Conservation (phyloP, 2,329 filamentous ascomycete genomes). For the Ascochyta clinopodiicola region DNA sequence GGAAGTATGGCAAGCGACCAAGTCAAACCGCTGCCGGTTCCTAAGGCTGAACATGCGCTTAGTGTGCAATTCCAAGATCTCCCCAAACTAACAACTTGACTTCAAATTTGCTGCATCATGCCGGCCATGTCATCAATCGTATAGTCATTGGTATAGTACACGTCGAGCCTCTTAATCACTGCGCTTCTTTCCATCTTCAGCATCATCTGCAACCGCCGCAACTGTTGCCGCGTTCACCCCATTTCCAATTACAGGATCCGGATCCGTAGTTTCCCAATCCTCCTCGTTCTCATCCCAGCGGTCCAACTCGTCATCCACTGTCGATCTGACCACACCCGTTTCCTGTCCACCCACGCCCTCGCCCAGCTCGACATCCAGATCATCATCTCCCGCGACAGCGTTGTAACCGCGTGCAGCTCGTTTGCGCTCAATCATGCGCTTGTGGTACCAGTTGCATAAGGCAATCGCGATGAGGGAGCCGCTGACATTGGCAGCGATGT, state of each 20-base stretch:
- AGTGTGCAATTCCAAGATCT: too few relatives aligned
- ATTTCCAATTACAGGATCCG: constrained; percentile 35
- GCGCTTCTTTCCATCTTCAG: constrained; percentile 51
- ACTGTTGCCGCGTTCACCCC: constrained; percentile 22
- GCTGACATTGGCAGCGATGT: constrained; percentile 85
- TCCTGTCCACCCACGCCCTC: constrained; percentile 65
- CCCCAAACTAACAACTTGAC: too few relatives aligned
- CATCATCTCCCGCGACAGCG: constrained; percentile 68
- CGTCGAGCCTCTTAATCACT: constrained; percentile 43
- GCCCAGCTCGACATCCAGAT: constrained; percentile 75
- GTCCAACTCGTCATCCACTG: constrained; percentile 82
- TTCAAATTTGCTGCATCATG: not conserved
- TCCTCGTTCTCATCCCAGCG: constrained; percentile 90
- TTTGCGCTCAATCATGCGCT: constrained; percentile 90
- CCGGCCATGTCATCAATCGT: not conserved
- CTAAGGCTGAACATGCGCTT: too few relatives aligned
- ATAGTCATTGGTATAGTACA: constrained; percentile 11
- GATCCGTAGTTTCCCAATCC: constrained; percentile 69
- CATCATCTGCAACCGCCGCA: constrained; percentile 24
- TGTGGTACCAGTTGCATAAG: constrained; percentile 89
- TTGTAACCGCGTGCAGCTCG: constrained; percentile 75
- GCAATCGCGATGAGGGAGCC: constrained; percentile 76
- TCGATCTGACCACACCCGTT: constrained; percentile 62
- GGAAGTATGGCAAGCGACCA: too few relatives aligned
- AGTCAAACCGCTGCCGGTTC: too few relatives aligned